A percentile compares a stretch with the other conserved stretches of the same genome.
Conservation (phyloP, 1,139 yeast species). For the Geotrichum europaeum region DNA sequence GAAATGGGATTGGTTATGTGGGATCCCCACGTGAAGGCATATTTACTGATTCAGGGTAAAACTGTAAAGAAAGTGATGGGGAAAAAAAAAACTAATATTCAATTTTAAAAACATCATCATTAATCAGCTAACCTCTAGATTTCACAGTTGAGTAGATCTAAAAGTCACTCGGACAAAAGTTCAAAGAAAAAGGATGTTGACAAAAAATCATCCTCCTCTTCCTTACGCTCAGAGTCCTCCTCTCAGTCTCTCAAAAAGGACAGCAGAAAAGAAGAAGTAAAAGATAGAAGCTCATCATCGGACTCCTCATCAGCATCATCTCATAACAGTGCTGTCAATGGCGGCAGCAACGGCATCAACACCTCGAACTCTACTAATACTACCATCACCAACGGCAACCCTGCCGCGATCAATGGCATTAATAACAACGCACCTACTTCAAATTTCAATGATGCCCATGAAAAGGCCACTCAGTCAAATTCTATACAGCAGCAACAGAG, state of each 20-base stretch:
- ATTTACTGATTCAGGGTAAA: constrained; percentile 64
- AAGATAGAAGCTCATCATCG: constrained; percentile 8
- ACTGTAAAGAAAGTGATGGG: background rate
- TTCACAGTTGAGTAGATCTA: constrained; percentile 28
- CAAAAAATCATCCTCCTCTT: constrained; percentile 12
- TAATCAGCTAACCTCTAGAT: background rate
- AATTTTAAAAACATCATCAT: background rate
- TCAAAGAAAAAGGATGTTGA: constrained; percentile 16
- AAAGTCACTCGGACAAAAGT: constrained; percentile 26
- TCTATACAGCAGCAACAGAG: constrained; percentile 1
- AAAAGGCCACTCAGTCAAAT: background rate
- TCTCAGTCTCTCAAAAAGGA: constrained; percentile 17
- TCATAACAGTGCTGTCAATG: background rate
- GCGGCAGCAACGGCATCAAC: background rate
- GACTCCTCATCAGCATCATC: background rate
- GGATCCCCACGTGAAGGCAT: constrained; percentile 95
- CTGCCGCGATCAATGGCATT: background rate
- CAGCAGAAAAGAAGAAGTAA: constrained; percentile 15
- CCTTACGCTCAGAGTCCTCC: constrained; percentile 15
- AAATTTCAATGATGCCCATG: background rate
- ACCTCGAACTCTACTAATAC: background rate
- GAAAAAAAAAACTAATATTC: background rate
- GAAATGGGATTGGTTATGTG: constrained; percentile 59
- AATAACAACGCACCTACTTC: background rate
- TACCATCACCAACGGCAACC: background rate